Base-by-base conservation (phyloP, 495 filamentous ascomycete species). In the Penicillium simplicissimum region DNA sequence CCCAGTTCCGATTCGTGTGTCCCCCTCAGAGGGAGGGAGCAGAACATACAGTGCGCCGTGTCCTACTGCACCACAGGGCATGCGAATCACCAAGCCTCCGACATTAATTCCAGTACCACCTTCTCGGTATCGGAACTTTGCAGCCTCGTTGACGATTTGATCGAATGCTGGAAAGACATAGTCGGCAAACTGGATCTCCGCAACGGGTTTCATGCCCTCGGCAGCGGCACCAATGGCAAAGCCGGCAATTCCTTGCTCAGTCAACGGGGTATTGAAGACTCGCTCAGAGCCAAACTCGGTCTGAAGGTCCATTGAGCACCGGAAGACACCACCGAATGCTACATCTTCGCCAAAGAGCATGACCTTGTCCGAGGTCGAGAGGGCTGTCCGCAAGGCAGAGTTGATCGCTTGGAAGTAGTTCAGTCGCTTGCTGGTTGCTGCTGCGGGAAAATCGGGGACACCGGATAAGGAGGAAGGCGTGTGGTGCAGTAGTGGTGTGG, bases 121-220 rank as follows among this genome's bases (percentile, higher is more conserved):
- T 71, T 94, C 90, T 53, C 94, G 82, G 75, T 94, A 98, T 56
- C 95, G 79, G 63, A 91, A 90, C 78, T 98, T 98, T 52, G 92
- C 92, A 3, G 93, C 93, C 75, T 98, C 95, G 70, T 98, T 98
- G 62, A 98, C 93, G 40, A 98, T 82, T 82, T 98, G 95, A 70
- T 98, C 95, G 64, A 98, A 98, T 1, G 95, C 93, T 3, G 95
- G 95, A 74, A 88, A 98, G 43, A 98, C 88, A 73, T 98, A 98
- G 75, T 98, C 95, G 37, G 95, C 96, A 69, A 98, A 98, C 75
- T 98, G 95, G 55, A 98, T 95, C 77, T 98, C 95, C 1, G 96
- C 94, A 17, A 98, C 85, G 0, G 95, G 90, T 54, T 89, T 90
- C 90, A 96, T 92, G 7, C 95, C 95, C 76, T 97, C 88, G 19